Base-by-base conservation (phyloP, 108 stramenopile species). In the Nannochloropsis gaditana region DNA sequence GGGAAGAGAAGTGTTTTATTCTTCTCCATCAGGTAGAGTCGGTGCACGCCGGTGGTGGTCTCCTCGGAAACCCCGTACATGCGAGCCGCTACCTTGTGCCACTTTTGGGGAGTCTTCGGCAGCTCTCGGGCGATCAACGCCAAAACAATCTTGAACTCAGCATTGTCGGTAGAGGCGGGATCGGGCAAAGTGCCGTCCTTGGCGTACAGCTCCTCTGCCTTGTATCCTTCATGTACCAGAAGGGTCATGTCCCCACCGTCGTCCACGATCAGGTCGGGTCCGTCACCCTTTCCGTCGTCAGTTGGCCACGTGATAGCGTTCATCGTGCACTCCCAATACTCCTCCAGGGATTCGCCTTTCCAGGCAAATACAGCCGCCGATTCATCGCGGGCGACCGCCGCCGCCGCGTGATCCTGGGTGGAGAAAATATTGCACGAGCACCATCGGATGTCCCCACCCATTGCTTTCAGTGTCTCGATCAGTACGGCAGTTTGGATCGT, bases 361-460 rank as follows among this genome's bases (percentile, higher is more conserved):
- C 99, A 99, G 80, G 99, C 99, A 86, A 98, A 99, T 82, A 99
- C 97, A 47, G 97, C 97, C 80, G 97, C 96, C 87, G 95, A 94
- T 86, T 95, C 97, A 86, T 97, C 97, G 87, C 96, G 96, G 41
- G 97, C 99, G 84, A 99, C 97, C 87, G 99, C 99, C 83, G 99
- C 97, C 73, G 99, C 99, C 88, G 99, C 99, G 94, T 99, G 99
- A 90, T 99, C 99, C 91, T 99, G 99, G 83, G 99, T 99, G 88
- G 97, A 98, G 94, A 98, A 99, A 90, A 99, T 99, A 96, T 99
- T 99, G 93, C 99, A 99, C 45, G 94, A 95, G 95, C 99, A 99
- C 99, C 99, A 99, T 87, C 99, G 94, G 88, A 99, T 93, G 91
- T 99, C 96, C 43, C 93, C 96, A 83, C 99, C 97, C 73, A 99